Percentiles rank a stretch among this genome's conserved stretches.
Evolutionary conservation across 192 early-diverging fungal genomes (phyloP).

Genomic region (Backusella sp.): DNA sequence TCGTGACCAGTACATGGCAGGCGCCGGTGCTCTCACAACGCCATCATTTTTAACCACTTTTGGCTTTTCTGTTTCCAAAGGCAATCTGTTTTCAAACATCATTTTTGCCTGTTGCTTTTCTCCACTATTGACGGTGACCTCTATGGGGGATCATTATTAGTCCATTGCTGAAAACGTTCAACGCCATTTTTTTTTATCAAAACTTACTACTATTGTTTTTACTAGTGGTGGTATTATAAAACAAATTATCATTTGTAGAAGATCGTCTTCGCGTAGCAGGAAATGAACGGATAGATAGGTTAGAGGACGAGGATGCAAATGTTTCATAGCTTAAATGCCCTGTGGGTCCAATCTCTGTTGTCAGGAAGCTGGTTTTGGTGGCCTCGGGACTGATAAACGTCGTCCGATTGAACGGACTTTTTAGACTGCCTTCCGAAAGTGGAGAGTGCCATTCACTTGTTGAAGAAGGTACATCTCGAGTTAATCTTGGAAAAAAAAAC

Average conservation of each 20-base stretch:
- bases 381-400: background rate
- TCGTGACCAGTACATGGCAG: conserved; percentile 78
- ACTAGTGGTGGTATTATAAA: background rate
- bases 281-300: background rate
- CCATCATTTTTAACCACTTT: background rate
- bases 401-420: conserved; percentile 1
- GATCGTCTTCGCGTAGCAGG: background rate
- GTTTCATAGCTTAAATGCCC: conserved; percentile 5
- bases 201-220: background rate
- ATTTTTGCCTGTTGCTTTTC: conserved; percentile 3
- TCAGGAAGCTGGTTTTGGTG: background rate
- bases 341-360: background rate
- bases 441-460: background rate
- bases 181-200: too few relatives aligned
- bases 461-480: background rate
- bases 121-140: background rate
- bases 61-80: background rate
- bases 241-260: background rate
- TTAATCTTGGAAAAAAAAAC: conserved; percentile 7
- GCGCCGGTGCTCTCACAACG: conserved; percentile 56
- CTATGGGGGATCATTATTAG: background rate
- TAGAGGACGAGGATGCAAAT: conserved; percentile 2
- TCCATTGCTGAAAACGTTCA: too few relatives aligned
- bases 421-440: background rate
- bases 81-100: conserved; percentile 2